Evolutionary conservation across 192 early-diverging fungal species (phyloP).

Genomic region (Spizellomyces sp.): DNA sequence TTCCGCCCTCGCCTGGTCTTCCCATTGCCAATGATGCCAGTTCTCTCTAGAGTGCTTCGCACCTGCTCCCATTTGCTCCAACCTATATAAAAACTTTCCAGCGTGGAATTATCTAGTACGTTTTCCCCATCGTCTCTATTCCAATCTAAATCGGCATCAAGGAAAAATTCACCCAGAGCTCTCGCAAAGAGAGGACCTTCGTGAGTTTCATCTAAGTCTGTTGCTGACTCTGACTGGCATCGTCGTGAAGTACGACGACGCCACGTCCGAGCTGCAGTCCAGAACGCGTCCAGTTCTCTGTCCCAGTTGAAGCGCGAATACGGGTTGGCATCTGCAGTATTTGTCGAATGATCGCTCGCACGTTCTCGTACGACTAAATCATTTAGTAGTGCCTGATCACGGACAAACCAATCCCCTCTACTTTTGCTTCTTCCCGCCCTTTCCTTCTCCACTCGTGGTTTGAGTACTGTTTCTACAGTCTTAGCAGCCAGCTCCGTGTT

Average conservation of each 20-base stretch:
- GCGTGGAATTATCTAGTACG: not conserved
- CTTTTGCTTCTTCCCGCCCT: conserved; percentile 29
- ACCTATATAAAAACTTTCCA: not conserved
- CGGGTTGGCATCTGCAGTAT: conserved; percentile 12
- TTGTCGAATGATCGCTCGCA: not conserved
- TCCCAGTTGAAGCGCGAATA: conserved; percentile 43
- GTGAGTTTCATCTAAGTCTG: conserved; percentile 10
- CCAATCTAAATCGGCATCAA: not conserved
- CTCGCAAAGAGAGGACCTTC: conserved; percentile 40
- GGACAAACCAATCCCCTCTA: conserved; percentile 39
- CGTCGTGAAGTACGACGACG: not conserved
- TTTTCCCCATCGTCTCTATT: too few relatives aligned
- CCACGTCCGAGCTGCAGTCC: conserved; percentile 24
- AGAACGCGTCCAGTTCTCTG: conserved; percentile 41
- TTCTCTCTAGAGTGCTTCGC: not conserved
- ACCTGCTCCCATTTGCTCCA: conserved; percentile 3
- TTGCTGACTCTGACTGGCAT: not conserved
- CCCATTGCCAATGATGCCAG: not conserved
- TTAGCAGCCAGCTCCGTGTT: conserved; percentile 26
- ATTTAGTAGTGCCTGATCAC: conserved; percentile 28
- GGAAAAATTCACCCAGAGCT: conserved; percentile 36
- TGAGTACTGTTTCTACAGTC: conserved; percentile 31
- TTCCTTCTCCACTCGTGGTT: conserved; percentile 39
- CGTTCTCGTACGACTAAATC: conserved; percentile 1
- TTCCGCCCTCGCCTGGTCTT: not conserved